phyloP scores from a whole-genome alignment of 768 basidiomycete species.

The Tylopilus rubrobrunneus region DNA sequence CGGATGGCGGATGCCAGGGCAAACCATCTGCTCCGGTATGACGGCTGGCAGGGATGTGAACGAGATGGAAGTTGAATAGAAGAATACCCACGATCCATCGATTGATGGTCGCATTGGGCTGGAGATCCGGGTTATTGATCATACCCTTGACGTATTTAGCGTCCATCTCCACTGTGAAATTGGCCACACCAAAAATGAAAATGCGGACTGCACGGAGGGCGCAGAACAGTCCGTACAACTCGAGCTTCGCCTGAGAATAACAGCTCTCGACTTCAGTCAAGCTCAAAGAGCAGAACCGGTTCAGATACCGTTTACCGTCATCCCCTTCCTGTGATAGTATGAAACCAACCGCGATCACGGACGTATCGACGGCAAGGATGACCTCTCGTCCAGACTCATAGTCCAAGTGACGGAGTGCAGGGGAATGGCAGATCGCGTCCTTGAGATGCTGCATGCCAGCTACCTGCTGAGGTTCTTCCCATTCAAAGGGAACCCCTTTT shows the following conservation, averaged over 20 bases:
- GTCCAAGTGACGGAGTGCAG: background rate
- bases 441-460: background rate
- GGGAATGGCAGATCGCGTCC: background rate
- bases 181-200: background rate
- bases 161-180: no score
- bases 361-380: background rate
- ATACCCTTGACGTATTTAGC: no score
- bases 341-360: background rate
- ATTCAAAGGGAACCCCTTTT: background rate
- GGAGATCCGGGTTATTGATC: no score
- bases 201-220: accelerated
- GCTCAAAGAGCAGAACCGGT: background rate
- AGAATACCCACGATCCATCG: no score
- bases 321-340: background rate
- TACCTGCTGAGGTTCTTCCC: background rate
- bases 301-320: background rate
- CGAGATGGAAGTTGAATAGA: no score
- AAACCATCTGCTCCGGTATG: background rate
- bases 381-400: background rate
- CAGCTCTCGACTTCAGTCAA: background rate
- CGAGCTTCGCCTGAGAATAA: background rate
- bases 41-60: no score
- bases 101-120: no score
- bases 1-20: background rate
- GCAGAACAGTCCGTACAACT: background rate